Base-by-base conservation (phyloP, 208 protist genomes). In the Naegleria gruberi region DNA sequence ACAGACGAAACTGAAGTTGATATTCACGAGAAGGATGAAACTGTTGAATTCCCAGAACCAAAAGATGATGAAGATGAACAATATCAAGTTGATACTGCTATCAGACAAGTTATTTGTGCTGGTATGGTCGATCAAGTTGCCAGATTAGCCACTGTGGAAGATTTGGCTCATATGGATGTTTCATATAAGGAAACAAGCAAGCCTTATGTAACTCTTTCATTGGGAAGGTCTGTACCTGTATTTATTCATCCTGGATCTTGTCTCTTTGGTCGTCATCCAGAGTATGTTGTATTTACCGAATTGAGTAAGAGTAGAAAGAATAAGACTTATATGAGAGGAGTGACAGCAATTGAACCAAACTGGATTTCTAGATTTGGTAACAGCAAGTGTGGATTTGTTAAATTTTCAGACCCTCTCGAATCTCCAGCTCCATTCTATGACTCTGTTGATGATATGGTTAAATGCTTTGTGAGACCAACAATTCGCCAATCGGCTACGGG, bases 221-320 rank as follows among this genome's bases (percentile, higher is more conserved):
- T 88, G 0, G 84, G 84, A 34, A 4, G 26, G 23, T 26, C 23
- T 34, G 19, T 23, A n/a, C 84, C 84, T 42, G 43, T 88, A 10
- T 88, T 88, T 41, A 88, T 88, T 30, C 84, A 88, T 88, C 84
- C 84, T 40, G 15, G 7, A 26, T 88, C 84, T 12, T 88, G n/a
- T 57, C 46, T 88, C 23, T 88, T 47, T 65, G 34, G 34, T 7
- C 30, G 26, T 30, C 43, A 41, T 43, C 84, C 84, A n/a, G 45
- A 88, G 26, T 88, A 65, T 65, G 43, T 88, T 37, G 12, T 47
- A 12, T 88, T 34, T 65, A 42, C 23, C 15, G 84, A 88, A 40
- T 26, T 88, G 6, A 65, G 30, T 19, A 65, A 47, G n/a, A 65
- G 45, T 65, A 34, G 43, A 65, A 42, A 26, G 1, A 43, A 43